phyloP scores from a whole-genome alignment of 1,284 basidiomycete genomes.

The Pisolithus thermaeus region DNA sequence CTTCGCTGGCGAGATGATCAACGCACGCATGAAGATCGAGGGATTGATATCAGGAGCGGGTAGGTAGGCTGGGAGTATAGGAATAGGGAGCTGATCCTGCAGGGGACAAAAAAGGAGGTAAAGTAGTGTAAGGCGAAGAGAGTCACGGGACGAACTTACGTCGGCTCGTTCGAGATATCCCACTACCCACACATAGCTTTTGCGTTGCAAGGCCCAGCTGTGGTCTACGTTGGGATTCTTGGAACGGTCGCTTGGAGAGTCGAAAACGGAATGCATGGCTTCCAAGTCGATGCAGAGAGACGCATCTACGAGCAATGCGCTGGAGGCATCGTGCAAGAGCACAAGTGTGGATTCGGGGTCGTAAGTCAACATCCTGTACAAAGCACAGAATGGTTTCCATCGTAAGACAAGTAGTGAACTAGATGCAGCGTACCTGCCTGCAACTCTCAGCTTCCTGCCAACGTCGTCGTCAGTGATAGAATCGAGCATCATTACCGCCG shows the following conservation, averaged over 20 bases:
- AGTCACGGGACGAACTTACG: constrained; percentile 29
- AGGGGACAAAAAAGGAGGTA: background rate
- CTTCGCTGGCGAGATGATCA: constrained; percentile 39
- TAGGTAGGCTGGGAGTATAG: constrained; percentile 34
- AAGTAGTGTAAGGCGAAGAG: no score
- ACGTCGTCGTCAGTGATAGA: constrained; percentile 28
- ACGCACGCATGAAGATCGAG: constrained; percentile 42
- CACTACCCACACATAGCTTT: constrained; percentile 44
- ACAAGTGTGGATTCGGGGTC: constrained; percentile 40
- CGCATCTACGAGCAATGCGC: constrained; percentile 48
- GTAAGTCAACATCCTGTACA: constrained; percentile 45
- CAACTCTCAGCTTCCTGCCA: constrained; percentile 42
- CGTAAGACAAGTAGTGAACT: background rate
- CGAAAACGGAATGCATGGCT: constrained; percentile 10
- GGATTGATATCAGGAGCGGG: constrained; percentile 33
- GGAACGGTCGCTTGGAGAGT: background rate
- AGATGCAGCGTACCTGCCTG: constrained; percentile 33
- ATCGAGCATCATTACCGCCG: constrained; percentile 32
- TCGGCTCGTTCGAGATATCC: constrained; percentile 47
- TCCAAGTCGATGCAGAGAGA: constrained; percentile 41
- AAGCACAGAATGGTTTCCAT: constrained; percentile 9
- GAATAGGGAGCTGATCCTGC: constrained; percentile 29
- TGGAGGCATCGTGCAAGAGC: constrained; percentile 40
- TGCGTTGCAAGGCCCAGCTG: constrained; percentile 48
- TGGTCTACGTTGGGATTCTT: constrained; percentile 18